Conservation (phyloP, 805 yeast species). For the Jamesozyma lodderae region DNA sequence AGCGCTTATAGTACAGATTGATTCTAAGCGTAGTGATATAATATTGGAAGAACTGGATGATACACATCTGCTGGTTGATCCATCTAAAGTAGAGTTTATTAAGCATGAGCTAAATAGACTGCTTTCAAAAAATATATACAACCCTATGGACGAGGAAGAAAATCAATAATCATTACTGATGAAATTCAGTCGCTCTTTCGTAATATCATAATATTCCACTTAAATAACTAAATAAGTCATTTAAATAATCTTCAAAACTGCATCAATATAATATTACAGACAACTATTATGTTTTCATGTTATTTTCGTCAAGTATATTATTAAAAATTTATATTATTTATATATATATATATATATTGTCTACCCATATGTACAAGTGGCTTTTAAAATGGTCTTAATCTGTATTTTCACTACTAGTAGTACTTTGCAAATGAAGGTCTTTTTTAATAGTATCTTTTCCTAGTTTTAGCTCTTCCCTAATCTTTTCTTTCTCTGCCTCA, state of each 20-base stretch:
- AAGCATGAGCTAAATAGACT: conserved; percentile 69
- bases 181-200: background rate
- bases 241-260: no score
- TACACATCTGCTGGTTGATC: conserved; percentile 77
- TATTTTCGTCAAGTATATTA: background rate
- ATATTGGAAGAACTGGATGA: conserved; percentile 78
- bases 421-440: no score
- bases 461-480: conserved; percentile 5
- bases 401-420: no score
- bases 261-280: no score
- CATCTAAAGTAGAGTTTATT: conserved; percentile 62
- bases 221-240: no score
- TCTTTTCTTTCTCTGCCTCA: conserved; percentile 34
- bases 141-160: conserved; percentile 70
- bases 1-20: conserved; percentile 78
- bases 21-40: conserved; percentile 65
- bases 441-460: no score
- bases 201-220: background rate
- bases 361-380: background rate
- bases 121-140: conserved; percentile 74
- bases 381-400: background rate
- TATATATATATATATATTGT: background rate
- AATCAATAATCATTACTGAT: conserved; percentile 11
- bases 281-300: no score
- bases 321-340: background rate